Conservation (phyloP, 164 flowering plant genomes). For the Aristolochia contorta region DNA sequence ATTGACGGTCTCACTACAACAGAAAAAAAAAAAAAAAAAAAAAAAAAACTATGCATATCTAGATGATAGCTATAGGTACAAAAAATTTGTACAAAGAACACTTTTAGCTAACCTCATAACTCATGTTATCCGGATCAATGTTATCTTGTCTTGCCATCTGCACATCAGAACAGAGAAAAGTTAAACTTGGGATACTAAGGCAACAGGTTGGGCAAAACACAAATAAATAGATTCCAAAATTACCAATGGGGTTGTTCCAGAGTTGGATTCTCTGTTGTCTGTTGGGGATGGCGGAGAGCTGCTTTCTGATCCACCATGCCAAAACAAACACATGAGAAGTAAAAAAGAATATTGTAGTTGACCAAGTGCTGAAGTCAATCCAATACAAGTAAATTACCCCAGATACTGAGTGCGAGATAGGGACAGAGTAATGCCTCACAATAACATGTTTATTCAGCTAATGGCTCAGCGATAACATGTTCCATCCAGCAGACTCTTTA, state of each 20-base stretch:
- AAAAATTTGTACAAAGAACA: no score
- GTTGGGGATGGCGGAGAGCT: slow-evolving; percentile 8
- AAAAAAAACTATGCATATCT: no score
- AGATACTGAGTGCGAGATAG: no score
- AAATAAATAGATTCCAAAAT: neutral
- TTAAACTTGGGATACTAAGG: slow-evolving; percentile 2
- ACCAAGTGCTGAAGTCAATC: neutral
- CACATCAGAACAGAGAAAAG: slow-evolving; percentile 3
- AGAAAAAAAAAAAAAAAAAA: no score
- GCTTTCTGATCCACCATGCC: neutral
- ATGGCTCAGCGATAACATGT: no score
- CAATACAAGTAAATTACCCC: no score
- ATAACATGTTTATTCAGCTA: no score
- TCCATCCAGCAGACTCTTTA: no score
- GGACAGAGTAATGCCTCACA: no score
- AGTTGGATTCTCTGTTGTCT: slow-evolving; percentile 16
- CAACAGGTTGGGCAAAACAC: neutral
- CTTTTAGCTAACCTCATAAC: slow-evolving; percentile 22
- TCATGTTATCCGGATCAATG: slow-evolving; percentile 32
- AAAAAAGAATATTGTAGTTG: neutral
- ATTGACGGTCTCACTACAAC: no score
- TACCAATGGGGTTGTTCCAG: slow-evolving; percentile 4
- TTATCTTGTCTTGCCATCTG: slow-evolving; percentile 25
- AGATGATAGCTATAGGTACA: no score
- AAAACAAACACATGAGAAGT: neutral